Conservation (phyloP, 257 asterid species). For the Forsythia suspensa region DNA sequence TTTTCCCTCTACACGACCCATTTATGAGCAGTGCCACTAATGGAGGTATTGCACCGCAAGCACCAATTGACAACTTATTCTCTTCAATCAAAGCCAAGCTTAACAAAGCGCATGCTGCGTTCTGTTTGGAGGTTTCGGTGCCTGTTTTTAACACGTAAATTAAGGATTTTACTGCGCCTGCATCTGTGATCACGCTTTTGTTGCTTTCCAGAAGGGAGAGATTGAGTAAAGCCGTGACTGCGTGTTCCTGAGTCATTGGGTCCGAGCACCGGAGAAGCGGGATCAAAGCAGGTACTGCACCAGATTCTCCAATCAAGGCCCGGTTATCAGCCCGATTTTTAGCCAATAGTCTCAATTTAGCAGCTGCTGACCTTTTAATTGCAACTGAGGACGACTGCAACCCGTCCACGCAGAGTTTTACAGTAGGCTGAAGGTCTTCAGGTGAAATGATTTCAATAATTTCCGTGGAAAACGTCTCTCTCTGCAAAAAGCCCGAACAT, state of each 20-base stretch:
- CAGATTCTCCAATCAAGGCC: constrained; percentile 60
- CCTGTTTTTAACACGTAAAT: constrained; percentile 84
- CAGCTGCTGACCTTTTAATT: constrained; percentile 49
- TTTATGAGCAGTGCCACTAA: constrained; percentile 64
- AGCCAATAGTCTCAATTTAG: constrained; percentile 44
- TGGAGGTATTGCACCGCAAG: constrained; percentile 89
- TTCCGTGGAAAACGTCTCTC: constrained; percentile 51
- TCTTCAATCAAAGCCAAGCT: constrained; percentile 84
- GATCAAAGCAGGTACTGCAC: constrained; percentile 72
- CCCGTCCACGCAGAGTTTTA: constrained; percentile 47
- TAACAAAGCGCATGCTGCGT: constrained; percentile 86
- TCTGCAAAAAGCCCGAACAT: constrained; percentile 40
- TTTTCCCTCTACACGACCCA: constrained; percentile 83
- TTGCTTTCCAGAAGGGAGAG: constrained; percentile 80
- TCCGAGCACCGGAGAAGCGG: constrained; percentile 83
- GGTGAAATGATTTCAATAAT: constrained; percentile 53
- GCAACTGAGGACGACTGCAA: constrained; percentile 40
- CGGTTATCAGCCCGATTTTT: constrained; percentile 55
- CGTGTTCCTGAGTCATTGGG: constrained; percentile 81
- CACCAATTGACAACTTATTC: constrained; percentile 79
- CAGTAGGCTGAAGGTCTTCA: constrained; percentile 53
- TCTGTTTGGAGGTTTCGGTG: constrained; percentile 82
- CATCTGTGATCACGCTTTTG: constrained; percentile 51
- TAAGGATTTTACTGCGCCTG: constrained; percentile 72
- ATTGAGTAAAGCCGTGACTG: constrained; percentile 82